Evolutionary conservation across 805 yeast species (phyloP), one percentile per base, ranked within the genome.

Genomic region (Saccharomycopsis javanensis): DNA sequence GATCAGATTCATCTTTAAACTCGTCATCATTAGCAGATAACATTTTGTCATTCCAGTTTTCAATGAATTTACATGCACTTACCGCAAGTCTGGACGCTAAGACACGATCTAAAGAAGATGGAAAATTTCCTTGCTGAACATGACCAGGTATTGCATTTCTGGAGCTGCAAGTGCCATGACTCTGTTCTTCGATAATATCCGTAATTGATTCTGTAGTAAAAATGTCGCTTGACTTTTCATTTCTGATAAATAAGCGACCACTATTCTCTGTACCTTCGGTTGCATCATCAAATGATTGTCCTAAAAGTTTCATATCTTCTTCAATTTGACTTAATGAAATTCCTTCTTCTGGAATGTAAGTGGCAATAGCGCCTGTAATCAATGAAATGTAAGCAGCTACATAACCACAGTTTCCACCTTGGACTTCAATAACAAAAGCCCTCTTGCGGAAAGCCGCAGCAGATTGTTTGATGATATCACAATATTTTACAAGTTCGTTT

Each of bases 101-200:
- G 38, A 90, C 84, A 70, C 98, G 82, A 69, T 94, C 99, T 75
- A 91, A 86, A 5, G 98, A 89, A 6, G 96, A 85, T 54, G 99
- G 99, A 55, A 82, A 80, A 60, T 91, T 94, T 69, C 99, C 99
- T 73, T 94, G 99, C 77, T 94, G 99, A 58, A 92, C 94, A 68
- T 92, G 98, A 31, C 99, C 99, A 28, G 99, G 99, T 60, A 91
- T 82, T 15, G 98, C 98, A 4, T 96, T 90, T 69, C 95, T 85
- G 16, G 94, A 86, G 66, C 91, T 97, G 68, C 88, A 94, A 63
- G 77, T 78, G 52, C 86, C 88, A 38, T 78, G 71, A 35, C 90
- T 83, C 65, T 88, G 91, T 66, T 86, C 86, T 60, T 83, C 82
- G 65, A 92, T 85, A 58, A 94, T 88, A 60, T 87, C 83, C 15